Evolutionary conservation across 2,329 filamentous ascomycete genomes (phyloP).

Genomic region (Gnomoniopsis smithogilvyi): DNA sequence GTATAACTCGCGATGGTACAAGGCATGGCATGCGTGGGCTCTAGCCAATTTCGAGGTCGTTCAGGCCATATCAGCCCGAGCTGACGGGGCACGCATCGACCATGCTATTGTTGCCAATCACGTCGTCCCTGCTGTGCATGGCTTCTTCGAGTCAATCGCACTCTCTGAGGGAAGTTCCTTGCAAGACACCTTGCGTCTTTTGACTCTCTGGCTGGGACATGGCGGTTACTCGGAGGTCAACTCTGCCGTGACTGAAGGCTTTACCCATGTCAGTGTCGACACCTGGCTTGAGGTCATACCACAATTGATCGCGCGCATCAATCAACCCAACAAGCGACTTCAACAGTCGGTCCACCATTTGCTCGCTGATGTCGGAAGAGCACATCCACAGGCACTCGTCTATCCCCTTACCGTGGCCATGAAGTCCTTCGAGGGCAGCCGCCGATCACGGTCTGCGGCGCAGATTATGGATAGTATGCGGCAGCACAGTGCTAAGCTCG

Average conservation of each 20-base stretch:
- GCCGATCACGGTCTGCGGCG: constrained; percentile 81
- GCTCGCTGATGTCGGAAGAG: constrained; percentile 86
- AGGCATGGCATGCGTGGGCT: constrained; percentile 99
- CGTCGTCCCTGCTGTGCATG: constrained; percentile 89
- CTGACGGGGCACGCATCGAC: constrained; percentile 55
- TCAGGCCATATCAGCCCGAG: constrained; percentile 69
- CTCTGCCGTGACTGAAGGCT: constrained; percentile 82
- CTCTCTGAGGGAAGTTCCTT: constrained; percentile 88
- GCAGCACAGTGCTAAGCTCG: constrained; percentile 85
- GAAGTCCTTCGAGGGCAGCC: constrained; percentile 82
- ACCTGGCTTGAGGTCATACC: constrained; percentile 99
- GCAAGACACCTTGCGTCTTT: constrained; percentile 87
- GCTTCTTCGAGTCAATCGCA: constrained; percentile 97
- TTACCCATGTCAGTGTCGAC: constrained; percentile 88
- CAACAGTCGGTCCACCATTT: constrained; percentile 89
- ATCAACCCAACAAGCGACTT: constrained; percentile 86
- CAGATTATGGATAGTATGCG: constrained; percentile 99
- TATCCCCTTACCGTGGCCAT: constrained; percentile 97
- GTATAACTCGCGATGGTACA: constrained; percentile 95
- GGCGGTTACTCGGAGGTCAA: constrained; percentile 88
- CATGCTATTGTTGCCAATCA: constrained; percentile 74
- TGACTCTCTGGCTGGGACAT: constrained; percentile 96
- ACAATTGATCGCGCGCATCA: constrained; percentile 95
- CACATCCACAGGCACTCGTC: constrained; percentile 92
- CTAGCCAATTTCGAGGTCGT: constrained; percentile 98